Conservation (phyloP, 1,284 basidiomycete species). For the Ganoderma multipileum region DNA sequence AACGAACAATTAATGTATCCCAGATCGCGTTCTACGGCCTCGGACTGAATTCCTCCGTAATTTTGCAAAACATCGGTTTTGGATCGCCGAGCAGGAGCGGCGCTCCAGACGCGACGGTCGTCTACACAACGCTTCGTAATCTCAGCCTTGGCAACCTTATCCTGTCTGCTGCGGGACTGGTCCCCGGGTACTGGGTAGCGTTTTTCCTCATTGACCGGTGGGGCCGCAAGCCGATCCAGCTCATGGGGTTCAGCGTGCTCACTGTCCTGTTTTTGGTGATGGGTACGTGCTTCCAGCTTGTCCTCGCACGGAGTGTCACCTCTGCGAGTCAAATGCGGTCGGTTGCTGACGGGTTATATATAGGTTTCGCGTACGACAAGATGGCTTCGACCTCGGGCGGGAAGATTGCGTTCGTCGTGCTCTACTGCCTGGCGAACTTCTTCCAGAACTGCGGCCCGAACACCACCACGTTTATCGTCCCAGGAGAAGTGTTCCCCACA, state of each 20-base stretch:
- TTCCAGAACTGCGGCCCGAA: constrained; percentile 86
- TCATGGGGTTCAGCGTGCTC: constrained; percentile 79
- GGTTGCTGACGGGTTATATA: neutral
- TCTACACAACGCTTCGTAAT: constrained; percentile 61
- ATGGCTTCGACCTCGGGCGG: constrained; percentile 60
- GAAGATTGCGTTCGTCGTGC: constrained; percentile 75
- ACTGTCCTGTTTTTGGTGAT: constrained; percentile 70
- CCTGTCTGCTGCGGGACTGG: constrained; percentile 71
- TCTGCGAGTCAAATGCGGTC: neutral
- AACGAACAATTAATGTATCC: constrained; percentile 15
- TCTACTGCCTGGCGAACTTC: constrained; percentile 80
- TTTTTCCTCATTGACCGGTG: constrained; percentile 75
- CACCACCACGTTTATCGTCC: constrained; percentile 83
- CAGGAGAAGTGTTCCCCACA: constrained; percentile 88
- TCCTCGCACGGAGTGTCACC: neutral
- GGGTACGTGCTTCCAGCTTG: constrained; percentile 45
- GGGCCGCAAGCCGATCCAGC: constrained; percentile 79
- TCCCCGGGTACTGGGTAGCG: constrained; percentile 79
- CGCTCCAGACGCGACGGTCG: constrained; percentile 44
- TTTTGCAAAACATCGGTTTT: constrained; percentile 64
- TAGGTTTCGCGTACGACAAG: constrained; percentile 77
- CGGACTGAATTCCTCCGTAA: constrained; percentile 80
- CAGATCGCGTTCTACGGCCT: constrained; percentile 88
- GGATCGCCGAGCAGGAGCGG: constrained; percentile 45
- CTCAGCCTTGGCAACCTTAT: constrained; percentile 72